phyloP scores from a whole-genome alignment of 768 basidiomycete species.

The Chalciporus pseudorubinellus region DNA sequence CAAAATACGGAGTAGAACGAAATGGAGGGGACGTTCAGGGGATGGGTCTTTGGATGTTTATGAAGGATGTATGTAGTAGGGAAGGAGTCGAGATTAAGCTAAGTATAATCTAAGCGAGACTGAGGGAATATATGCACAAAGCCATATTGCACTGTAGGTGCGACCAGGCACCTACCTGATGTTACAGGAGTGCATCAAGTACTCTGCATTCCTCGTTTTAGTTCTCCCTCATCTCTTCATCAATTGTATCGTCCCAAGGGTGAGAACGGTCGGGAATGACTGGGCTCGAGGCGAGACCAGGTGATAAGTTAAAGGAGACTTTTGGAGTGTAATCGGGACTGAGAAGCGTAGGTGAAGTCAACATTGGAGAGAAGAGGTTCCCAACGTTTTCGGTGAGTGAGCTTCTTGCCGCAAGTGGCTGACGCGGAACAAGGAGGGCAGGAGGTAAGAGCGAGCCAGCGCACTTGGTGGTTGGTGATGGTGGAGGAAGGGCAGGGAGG shows the following conservation, averaged over 20 bases:
- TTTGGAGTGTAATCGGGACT: slow-evolving; percentile 9
- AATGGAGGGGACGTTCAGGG: background rate
- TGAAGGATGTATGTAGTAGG: slow-evolving; percentile 2
- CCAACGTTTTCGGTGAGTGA: slow-evolving; percentile 2
- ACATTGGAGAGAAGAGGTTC: background rate
- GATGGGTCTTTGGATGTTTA: background rate
- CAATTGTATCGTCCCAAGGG: slow-evolving; percentile 3
- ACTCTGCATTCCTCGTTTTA: slow-evolving; percentile 2
- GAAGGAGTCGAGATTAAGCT: slow-evolving; percentile 14
- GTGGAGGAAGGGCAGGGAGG: slow-evolving; percentile 27
- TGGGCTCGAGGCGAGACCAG: slow-evolving; percentile 9
- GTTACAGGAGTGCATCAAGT: slow-evolving; percentile 15
- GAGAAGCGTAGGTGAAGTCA: slow-evolving; percentile 7
- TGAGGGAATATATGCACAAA: slow-evolving; percentile 1
- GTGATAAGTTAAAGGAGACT: slow-evolving; percentile 10
- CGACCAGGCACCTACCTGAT: slow-evolving; percentile 13
- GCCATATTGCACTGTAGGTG: background rate
- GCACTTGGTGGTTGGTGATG: slow-evolving; percentile 20
- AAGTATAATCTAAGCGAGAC: slow-evolving; percentile 13
- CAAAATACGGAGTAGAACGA: background rate
- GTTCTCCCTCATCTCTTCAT: slow-evolving; percentile 24
- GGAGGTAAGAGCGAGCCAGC: slow-evolving; percentile 18
- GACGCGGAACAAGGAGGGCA: slow-evolving; percentile 17
- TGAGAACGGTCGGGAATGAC: slow-evolving; percentile 7
- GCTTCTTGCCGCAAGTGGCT: slow-evolving; percentile 12